Evolutionary conservation across 345 rosid genomes (phyloP), one percentile per base, ranked within the genome.

Genomic region (Lepidium sativum): DNA sequence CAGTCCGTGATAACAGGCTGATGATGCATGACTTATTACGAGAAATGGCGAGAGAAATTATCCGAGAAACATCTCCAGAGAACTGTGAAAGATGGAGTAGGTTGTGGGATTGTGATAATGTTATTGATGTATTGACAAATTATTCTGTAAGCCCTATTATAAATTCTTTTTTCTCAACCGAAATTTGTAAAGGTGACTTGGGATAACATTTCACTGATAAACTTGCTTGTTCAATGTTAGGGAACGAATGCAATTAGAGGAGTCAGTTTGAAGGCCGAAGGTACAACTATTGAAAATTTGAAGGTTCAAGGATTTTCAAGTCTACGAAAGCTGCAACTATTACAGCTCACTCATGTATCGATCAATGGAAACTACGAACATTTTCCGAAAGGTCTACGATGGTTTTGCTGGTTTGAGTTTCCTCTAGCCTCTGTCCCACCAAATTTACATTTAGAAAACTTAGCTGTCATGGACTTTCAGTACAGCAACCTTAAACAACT

Each of bases 21-120:
- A 11, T 27, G 55, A 77, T 77, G 80, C 77, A 77, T 47, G 54
- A 67, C 3, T 59, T 72, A 27, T 2, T 77, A 15, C 53, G 72
- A 51, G 77, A 77, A 17, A 77, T 77, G 75, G 80, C 75, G 23
- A 68, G 75, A 61, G 25, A 63, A 6, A 65, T 77, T 21, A 32
- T 77, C 32, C 63, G 51, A 5, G 64, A 5, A 63, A 41, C 29
- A 14, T 57, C 60, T 35, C 11, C 2, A 1, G 62, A 58, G 0
- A 42, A 49, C 0, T 35, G 13, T 17, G 80, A 38, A 10, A 48
- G 11, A 16, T 50, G 66, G 6, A 77, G 77, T n/a, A 52, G 77
- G 12, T 2, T 77, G 11, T 73, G 77, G 75, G 55, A 64, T 56
- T 42, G 1, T 29, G 23, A 18, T 9, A 34, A 73, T 33, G 72